Percentiles rank a stretch among this genome's conserved stretches.
phyloP scores from a whole-genome alignment of 306 rosid species.

The Canavalia ensiformis region DNA sequence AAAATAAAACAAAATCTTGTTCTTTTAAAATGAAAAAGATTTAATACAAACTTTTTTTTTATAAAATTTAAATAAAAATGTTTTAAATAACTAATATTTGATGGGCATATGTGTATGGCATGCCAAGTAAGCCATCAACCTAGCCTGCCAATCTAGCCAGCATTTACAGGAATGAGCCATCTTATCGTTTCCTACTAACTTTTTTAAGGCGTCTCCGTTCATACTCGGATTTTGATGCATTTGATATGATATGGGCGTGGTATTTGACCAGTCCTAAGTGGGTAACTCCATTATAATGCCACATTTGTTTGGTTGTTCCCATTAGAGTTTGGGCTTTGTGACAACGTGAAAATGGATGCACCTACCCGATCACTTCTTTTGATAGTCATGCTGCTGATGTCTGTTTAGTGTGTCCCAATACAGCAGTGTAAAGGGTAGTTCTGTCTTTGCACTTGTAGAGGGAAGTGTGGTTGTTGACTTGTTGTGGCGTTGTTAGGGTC shows the following conservation, averaged over 20 bases:
- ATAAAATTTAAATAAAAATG: no score
- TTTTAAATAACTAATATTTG: background rate
- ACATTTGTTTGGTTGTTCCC: conserved; percentile 51
- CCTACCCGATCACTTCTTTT: conserved; percentile 46
- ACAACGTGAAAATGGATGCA: conserved; percentile 51
- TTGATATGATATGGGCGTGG: conserved; percentile 51
- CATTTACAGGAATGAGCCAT: conserved; percentile 17
- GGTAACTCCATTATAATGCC: conserved; percentile 36
- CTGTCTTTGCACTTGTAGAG: conserved; percentile 20
- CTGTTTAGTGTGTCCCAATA: conserved; percentile 43
- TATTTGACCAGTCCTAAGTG: conserved; percentile 58
- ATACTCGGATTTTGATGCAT: conserved; percentile 21
- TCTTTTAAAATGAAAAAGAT: no score
- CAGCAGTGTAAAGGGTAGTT: conserved; percentile 21
- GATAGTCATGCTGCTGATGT: conserved; percentile 24
- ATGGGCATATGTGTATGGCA: background rate
- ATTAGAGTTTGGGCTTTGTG: conserved; percentile 51
- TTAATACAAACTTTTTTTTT: no score
- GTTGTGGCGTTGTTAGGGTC: background rate
- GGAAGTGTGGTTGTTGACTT: background rate
- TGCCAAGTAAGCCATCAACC: background rate
- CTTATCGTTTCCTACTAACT: background rate
- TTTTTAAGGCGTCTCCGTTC: background rate
- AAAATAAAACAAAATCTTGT: no score
- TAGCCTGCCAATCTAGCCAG: conserved; percentile 15